phyloP scores from a whole-genome alignment of 495 filamentous ascomycete genomes.

The Talaromyces thailandensis region DNA sequence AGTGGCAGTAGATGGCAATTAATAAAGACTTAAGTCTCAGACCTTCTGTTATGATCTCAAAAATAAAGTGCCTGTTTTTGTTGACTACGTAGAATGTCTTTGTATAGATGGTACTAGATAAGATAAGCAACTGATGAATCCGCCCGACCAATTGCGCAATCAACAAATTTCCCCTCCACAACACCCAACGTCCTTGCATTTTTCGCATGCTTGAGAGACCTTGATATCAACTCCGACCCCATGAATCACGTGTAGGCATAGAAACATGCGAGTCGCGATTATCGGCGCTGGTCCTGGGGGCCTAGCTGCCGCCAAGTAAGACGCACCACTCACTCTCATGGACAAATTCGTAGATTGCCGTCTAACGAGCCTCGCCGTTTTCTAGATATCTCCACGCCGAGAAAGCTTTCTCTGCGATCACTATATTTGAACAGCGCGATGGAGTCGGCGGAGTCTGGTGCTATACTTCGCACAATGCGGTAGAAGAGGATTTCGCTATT shows the following conservation, averaged over 20 bases:
- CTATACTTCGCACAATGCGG: conserved; percentile 23
- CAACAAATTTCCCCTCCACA: not conserved
- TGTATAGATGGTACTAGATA: not conserved
- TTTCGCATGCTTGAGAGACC: not conserved
- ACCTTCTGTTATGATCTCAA: not conserved
- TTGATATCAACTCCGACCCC: not conserved
- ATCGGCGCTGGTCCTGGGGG: conserved; percentile 40
- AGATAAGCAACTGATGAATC: not conserved
- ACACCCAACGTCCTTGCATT: not conserved
- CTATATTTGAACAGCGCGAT: conserved; percentile 72
- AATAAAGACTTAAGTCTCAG: not conserved
- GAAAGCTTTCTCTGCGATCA: conserved; percentile 57
- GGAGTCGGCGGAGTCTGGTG: conserved; percentile 80
- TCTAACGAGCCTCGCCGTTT: not conserved
- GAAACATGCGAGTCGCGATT: conserved; percentile 20
- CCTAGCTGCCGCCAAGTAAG: conserved; percentile 34
- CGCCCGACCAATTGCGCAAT: not conserved
- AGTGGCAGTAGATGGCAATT: not conserved
- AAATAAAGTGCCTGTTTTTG: not conserved
- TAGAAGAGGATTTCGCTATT: conserved; percentile 12
- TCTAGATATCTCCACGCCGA: conserved; percentile 67
- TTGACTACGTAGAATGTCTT: not conserved
- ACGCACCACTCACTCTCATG: not conserved
- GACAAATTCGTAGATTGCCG: not conserved
- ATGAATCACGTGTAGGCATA: not conserved